phyloP scores from a whole-genome alignment of 441 rosid genomes.

The Adansonia grandidieri region DNA sequence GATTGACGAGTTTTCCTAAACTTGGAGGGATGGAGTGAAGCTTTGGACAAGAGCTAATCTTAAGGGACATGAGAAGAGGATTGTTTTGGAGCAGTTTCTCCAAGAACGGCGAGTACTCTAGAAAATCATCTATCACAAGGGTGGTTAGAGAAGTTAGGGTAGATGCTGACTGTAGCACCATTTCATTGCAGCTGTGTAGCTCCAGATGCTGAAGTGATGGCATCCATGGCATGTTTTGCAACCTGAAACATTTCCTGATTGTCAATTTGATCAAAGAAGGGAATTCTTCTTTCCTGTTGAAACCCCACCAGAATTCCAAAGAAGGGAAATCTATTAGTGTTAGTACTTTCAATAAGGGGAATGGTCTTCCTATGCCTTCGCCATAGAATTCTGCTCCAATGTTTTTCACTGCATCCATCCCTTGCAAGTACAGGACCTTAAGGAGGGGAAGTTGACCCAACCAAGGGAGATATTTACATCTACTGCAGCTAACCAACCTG shows the following conservation, averaged over 20 bases:
- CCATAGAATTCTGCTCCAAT: conserved; percentile 34
- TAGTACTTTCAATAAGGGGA: conserved; percentile 32
- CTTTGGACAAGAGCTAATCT: conserved; percentile 34
- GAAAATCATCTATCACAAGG: conserved; percentile 25
- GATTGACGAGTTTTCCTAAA: conserved; percentile 22
- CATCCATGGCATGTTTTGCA: conserved; percentile 31
- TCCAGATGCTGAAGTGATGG: conserved; percentile 35
- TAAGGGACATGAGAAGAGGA: conserved; percentile 27
- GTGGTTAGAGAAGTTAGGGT: conserved; percentile 25
- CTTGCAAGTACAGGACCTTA: conserved; percentile 26
- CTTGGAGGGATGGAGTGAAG: conserved; percentile 26
- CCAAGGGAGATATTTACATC: conserved; percentile 25
- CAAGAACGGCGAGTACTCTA: conserved; percentile 10
- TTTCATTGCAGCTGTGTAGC: conserved; percentile 26
- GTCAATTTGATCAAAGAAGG: conserved; percentile 29
- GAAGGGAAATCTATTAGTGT: conserved; percentile 30
- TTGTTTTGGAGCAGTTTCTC: conserved; percentile 31
- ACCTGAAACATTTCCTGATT: conserved; percentile 27
- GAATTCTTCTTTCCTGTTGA: conserved; percentile 26
- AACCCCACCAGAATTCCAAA: conserved; percentile 32
- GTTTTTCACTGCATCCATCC: conserved; percentile 28
- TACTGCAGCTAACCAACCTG: conserved; percentile 21
- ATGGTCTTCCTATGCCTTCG: conserved; percentile 16
- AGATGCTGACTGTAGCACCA: conserved; percentile 20
- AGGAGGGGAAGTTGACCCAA: conserved; percentile 35